Percentiles rank a stretch among this genome's conserved stretches.
These are phyloP conservation scores for Colletotrichum theobromicola DNA, from an alignment of 2,329 filamentous ascomycete species.

Conservation along the genomic window DNA sequence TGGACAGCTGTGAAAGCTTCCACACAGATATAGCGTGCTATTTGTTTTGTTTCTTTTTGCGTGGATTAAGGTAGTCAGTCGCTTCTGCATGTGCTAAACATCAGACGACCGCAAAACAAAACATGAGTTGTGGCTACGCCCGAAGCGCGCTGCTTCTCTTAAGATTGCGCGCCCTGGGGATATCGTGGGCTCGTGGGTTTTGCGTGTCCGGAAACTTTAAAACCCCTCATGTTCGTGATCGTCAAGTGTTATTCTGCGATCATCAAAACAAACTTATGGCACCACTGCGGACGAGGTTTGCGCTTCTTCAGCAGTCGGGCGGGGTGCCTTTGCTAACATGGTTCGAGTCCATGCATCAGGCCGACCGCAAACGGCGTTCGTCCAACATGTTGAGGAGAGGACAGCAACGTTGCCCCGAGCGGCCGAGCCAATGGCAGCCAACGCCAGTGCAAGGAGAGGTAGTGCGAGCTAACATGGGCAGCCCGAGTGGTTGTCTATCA, in stretches of 20 bases:
- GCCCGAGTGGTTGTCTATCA: not conserved
- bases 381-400: not conserved
- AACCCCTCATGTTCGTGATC: not conserved
- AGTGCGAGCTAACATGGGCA: not conserved
- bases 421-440: not conserved
- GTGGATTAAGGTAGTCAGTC: not conserved
- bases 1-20: not conserved
- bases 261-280: not conserved
- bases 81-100: not conserved
- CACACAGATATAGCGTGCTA: not conserved
- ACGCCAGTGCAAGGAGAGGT: not conserved
- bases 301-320: not conserved
- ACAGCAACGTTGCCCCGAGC: not conserved
- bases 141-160: not conserved
- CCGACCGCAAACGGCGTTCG: not conserved
- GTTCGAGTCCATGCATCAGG: constrained; percentile 2
- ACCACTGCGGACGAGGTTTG: not conserved
- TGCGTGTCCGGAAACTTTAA: not conserved
- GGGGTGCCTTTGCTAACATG: not conserved
- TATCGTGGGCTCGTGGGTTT: not conserved
- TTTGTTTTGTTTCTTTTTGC: not conserved
- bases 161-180: not conserved
- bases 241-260: not conserved
- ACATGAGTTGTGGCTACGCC: not conserved
- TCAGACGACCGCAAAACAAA: not conserved